These are phyloP conservation scores for Russula vinacea DNA, from an alignment of 768 basidiomycete species.

Conservation along the genomic window DNA sequence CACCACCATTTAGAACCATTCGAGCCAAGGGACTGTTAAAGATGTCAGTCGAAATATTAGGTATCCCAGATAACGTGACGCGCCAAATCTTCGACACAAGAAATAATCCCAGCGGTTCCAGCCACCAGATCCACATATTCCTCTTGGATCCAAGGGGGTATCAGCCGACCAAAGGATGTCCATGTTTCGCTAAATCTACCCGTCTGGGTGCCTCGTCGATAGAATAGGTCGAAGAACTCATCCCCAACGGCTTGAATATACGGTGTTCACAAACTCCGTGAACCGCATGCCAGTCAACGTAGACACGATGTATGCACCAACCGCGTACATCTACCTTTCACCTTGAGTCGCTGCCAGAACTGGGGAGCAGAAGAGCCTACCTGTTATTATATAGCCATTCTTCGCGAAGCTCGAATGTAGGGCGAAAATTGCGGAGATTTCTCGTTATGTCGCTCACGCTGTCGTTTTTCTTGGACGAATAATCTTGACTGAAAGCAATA, in stretches of 20 bases:
- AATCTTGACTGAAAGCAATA: slow-evolving; percentile 9
- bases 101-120: slow-evolving; percentile 46
- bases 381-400: slow-evolving; percentile 42
- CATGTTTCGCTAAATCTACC: slow-evolving; percentile 39
- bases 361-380: slow-evolving; percentile 28
- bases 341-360: not conserved
- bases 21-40: slow-evolving; percentile 42
- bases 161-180: slow-evolving; percentile 35
- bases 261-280: slow-evolving; percentile 40
- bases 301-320: slow-evolving; percentile 38
- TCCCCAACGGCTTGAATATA: slow-evolving; percentile 42
- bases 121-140: slow-evolving; percentile 35
- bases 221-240: slow-evolving; percentile 43
- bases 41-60: not conserved
- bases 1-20: slow-evolving; percentile 38
- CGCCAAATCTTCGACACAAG: slow-evolving; percentile 45
- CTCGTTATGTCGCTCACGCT: slow-evolving; percentile 9
- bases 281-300: slow-evolving; percentile 34
- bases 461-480: slow-evolving; percentile 4
- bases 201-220: slow-evolving; percentile 35
- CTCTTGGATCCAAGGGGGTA: slow-evolving; percentile 36
- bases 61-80: slow-evolving; percentile 22
- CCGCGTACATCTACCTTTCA: slow-evolving; percentile 40
- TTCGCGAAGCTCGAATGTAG: slow-evolving; percentile 41
- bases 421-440: slow-evolving; percentile 36